Percentiles rank a stretch among this genome's conserved stretches.
Conservation (phyloP, 2,329 filamentous ascomycete species). For the Talaromyces islandicus region DNA sequence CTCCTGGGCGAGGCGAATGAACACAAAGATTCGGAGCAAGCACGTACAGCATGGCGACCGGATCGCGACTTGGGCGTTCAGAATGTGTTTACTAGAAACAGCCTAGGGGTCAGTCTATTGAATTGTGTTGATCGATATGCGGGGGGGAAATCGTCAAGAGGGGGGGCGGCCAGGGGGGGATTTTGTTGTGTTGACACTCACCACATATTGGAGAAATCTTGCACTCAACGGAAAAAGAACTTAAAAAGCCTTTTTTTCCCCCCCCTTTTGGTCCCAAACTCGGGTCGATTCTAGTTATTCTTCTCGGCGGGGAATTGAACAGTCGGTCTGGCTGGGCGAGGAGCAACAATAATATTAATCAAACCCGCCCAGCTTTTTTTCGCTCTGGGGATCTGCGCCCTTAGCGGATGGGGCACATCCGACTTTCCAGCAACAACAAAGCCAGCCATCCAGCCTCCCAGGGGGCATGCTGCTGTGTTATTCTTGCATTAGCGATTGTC, state of each 20-base stretch:
- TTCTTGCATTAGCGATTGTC: not conserved
- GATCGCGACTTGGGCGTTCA: conserved; percentile 96
- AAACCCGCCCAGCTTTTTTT: not conserved
- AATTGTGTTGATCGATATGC: not conserved
- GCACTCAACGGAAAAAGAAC: not conserved
- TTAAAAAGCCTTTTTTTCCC: not conserved
- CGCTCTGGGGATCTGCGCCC: not conserved
- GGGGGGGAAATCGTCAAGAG: not conserved
- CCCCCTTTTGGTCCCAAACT: too few species aligned
- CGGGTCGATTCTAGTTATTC: not conserved
- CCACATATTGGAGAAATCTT: not conserved
- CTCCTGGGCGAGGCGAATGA: not conserved
- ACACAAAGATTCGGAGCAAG: conserved; percentile 16
- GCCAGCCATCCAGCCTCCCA: not conserved
- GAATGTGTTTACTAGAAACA: conserved; percentile 76
- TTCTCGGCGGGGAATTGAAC: not conserved
- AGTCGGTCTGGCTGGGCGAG: not conserved
- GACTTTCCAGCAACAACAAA: not conserved
- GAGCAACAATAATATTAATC: not conserved
- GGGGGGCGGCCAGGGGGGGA: not conserved
- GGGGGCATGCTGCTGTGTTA: not conserved
- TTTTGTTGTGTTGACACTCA: not conserved
- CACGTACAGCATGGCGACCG: conserved; percentile 86
- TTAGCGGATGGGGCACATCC: not conserved
- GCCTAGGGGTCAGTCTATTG: not conserved